A percentile compares a stretch with the other conserved stretches of the same genome.
Conservation (phyloP, 495 filamentous ascomycete species). For the Oidiodendron maius region DNA sequence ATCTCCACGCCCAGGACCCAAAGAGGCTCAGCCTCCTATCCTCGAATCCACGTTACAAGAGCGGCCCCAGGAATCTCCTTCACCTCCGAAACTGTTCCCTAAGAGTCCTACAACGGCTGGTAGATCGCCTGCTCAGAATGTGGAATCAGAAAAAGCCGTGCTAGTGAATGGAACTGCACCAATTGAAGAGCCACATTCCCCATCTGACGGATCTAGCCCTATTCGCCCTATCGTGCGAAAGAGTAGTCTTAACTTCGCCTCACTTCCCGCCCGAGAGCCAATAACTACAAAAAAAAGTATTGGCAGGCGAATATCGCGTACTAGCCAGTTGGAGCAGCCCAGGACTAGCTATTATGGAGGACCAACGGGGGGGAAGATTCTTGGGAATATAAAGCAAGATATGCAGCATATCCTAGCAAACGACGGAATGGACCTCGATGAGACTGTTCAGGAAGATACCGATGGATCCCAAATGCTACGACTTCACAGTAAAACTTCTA, state of each 20-base stretch:
- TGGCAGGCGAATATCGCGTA: slow-evolving; percentile 64
- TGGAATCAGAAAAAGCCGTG: background rate
- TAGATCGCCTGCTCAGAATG: background rate
- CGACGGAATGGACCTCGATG: slow-evolving; percentile 53
- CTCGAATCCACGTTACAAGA: slow-evolving; percentile 18
- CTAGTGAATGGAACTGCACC: slow-evolving; percentile 9
- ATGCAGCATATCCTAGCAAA: slow-evolving; percentile 37
- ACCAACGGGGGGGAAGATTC: slow-evolving; percentile 51
- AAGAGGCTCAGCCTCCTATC: slow-evolving; percentile 20
- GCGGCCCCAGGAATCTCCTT: slow-evolving; percentile 9
- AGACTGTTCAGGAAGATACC: slow-evolving; percentile 29
- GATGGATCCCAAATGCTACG: slow-evolving; percentile 32
- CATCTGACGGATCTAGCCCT: slow-evolving; percentile 31
- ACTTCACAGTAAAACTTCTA: slow-evolving; percentile 81
- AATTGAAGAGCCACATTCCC: slow-evolving; percentile 29
- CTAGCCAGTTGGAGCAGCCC: slow-evolving; percentile 69
- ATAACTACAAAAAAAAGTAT: slow-evolving; percentile 75
- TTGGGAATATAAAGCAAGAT: slow-evolving; percentile 32
- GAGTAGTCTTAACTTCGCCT: slow-evolving; percentile 89
- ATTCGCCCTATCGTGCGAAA: slow-evolving; percentile 58
- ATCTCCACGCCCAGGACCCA: slow-evolving; percentile 6
- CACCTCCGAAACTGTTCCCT: slow-evolving; percentile 16
- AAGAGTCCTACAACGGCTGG: slow-evolving; percentile 4
- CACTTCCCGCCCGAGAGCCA: slow-evolving; percentile 85
- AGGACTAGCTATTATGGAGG: slow-evolving; percentile 61